A percentile compares a stretch with the other conserved stretches of the same genome.
Evolutionary conservation across 352 stramenopile species (phyloP).

Genomic region (Phytophthora niederhauseri): DNA sequence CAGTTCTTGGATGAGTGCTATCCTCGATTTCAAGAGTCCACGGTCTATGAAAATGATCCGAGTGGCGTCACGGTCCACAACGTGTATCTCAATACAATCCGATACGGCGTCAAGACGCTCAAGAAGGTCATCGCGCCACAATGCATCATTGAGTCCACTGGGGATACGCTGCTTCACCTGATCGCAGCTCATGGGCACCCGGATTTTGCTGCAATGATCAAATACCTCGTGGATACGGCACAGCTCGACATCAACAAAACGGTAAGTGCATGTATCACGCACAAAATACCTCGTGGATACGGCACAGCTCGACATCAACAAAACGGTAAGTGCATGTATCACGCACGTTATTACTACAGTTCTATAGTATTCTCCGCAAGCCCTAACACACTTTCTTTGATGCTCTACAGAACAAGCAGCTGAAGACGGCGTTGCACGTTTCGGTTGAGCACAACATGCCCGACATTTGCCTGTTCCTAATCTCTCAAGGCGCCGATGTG

Average conservation of each 20-base stretch:
- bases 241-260: constrained; percentile 49
- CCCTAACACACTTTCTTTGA: not conserved
- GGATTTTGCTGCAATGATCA: constrained; percentile 41
- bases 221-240: constrained; percentile 42
- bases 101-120: constrained; percentile 38
- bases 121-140: constrained; percentile 48
- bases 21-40: constrained; percentile 36
- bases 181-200: constrained; percentile 43
- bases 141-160: constrained; percentile 51
- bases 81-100: constrained; percentile 44
- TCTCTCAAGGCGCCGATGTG: constrained; percentile 47
- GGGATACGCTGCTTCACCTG: constrained; percentile 56
- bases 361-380: not conserved
- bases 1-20: constrained; percentile 48
- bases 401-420: constrained; percentile 47
- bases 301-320: constrained; percentile 47
- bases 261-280: constrained; percentile 22
- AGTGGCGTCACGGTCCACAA: constrained; percentile 52
- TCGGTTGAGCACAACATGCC: constrained; percentile 47
- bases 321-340: constrained; percentile 30
- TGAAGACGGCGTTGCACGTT: constrained; percentile 55
- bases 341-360: too few relatives aligned
- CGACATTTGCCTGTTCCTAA: constrained; percentile 47
- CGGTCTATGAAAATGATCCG: constrained; percentile 42
- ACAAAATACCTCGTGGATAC: constrained; percentile 36